These are phyloP conservation scores for Acanthamoeba pearcei DNA, from an alignment of 208 protist genomes.

Conservation along the genomic window DNA sequence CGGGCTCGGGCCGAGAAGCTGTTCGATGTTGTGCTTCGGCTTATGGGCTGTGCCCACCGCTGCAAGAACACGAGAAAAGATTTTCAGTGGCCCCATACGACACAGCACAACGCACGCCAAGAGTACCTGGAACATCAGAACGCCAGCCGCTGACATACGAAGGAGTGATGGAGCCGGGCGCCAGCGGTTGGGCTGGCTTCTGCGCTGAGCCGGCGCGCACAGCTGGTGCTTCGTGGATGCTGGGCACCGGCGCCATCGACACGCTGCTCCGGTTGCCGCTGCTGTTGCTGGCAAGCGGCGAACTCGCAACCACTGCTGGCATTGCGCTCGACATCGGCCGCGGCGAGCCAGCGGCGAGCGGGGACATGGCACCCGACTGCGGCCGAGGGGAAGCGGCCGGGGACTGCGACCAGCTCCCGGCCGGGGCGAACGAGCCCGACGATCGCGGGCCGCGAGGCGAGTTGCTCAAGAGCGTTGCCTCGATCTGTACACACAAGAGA, in stretches of 20 bases:
- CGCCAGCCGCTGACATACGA: slow-evolving; percentile 64
- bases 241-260: too few relatives aligned
- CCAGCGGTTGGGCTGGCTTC: not conserved
- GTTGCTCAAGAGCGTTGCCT: not conserved
- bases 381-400: too few relatives aligned
- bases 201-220: too few relatives aligned
- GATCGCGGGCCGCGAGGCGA: not conserved
- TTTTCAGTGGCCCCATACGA: too few relatives aligned
- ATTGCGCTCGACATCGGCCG: not conserved
- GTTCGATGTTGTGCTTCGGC: slow-evolving; percentile 4
- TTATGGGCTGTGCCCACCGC: slow-evolving; percentile 14
- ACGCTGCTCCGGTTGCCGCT: too few relatives aligned
- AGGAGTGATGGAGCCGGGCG: slow-evolving; percentile 8
- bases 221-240: not conserved
- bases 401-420: not conserved
- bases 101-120: too few relatives aligned
- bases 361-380: not conserved
- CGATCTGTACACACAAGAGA: not conserved
- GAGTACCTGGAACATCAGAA: slow-evolving; percentile 31
- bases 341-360: not conserved
- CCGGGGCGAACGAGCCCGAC: not conserved
- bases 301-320: not conserved
- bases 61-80: not conserved
- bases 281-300: too few relatives aligned
- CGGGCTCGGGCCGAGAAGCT: slow-evolving; percentile 43